Evolutionary conservation across 2,329 filamentous ascomycete species (phyloP).

Genomic region (Aspergillus novofumigatus): DNA sequence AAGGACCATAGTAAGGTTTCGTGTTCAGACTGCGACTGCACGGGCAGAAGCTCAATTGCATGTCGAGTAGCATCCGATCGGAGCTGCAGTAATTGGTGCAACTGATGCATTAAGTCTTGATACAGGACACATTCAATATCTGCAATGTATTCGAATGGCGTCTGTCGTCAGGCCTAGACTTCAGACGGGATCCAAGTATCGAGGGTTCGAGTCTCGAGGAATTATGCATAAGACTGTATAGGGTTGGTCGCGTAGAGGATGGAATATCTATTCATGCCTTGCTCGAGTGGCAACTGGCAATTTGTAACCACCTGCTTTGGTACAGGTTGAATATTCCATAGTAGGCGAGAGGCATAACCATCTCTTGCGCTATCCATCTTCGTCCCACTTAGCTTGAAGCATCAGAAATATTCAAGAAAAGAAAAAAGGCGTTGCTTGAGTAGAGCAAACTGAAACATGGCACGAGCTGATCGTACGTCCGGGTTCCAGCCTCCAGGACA

Average conservation of each 20-base stretch:
- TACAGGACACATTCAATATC: too few species aligned
- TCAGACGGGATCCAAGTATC: not conserved
- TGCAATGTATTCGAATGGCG: not conserved
- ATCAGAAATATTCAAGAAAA: not conserved
- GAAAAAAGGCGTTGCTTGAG: not conserved
- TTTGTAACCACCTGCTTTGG: not conserved
- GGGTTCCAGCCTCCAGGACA: not conserved
- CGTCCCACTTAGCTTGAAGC: not conserved
- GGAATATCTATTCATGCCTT: not conserved
- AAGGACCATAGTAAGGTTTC: not conserved
- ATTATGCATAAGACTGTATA: not conserved
- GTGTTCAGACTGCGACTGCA: not conserved
- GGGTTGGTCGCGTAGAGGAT: not conserved
- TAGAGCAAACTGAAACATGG: not conserved
- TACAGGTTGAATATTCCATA: too few species aligned
- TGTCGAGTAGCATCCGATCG: not conserved
- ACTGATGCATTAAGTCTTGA: not conserved
- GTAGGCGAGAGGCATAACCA: too few species aligned
- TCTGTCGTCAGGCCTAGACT: not conserved
- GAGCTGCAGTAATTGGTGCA: not conserved
- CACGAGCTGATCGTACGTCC: not conserved
- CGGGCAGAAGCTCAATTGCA: not conserved
- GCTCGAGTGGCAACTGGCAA: not conserved
- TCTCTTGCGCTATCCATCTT: not conserved
- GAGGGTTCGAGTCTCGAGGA: not conserved